A percentile compares a stretch with the other conserved stretches of the same genome.
Evolutionary conservation across 2,329 filamentous ascomycete species (phyloP).

Genomic region (Xylaria sp.): DNA sequence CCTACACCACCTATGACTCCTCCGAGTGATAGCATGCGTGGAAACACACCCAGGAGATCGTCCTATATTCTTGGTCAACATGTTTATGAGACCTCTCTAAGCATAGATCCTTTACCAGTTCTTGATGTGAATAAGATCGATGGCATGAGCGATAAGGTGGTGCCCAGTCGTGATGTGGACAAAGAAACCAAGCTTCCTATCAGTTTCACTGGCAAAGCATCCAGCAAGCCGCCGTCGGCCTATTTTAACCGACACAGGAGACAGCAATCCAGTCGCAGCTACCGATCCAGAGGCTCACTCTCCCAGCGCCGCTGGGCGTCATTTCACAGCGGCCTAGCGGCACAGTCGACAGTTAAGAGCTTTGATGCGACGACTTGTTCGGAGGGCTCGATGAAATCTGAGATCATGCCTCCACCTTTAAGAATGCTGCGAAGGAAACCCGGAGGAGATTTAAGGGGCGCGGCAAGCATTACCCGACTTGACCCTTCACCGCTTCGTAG

Average conservation of each 20-base stretch:
- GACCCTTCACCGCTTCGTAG: conserved; percentile 61
- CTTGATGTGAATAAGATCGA: conserved; percentile 52
- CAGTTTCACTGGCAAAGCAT: conserved; percentile 45
- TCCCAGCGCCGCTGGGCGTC: conserved; percentile 69
- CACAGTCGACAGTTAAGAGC: conserved; percentile 65
- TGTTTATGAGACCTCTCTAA: conserved; percentile 51
- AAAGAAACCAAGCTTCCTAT: conserved; percentile 50
- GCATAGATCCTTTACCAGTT: conserved; percentile 57
- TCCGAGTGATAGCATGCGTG: conserved; percentile 54
- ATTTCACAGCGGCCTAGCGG: conserved; percentile 66
- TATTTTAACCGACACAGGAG: conserved; percentile 55
- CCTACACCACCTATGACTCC: conserved; percentile 72
- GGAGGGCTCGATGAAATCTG: conserved; percentile 61
- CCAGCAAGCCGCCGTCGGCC: conserved; percentile 51
- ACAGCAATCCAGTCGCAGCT: conserved; percentile 61
- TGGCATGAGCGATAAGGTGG: conserved; percentile 51
- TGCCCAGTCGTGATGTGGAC: conserved; percentile 49
- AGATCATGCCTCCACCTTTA: conserved; percentile 62
- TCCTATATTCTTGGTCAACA: conserved; percentile 66
- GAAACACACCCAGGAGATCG: conserved; percentile 63
- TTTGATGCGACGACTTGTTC: conserved; percentile 71
- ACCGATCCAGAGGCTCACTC: conserved; percentile 62
- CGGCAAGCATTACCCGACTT: conserved; percentile 71
- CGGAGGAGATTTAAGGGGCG: conserved; percentile 78
- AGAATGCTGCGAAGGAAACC: conserved; percentile 77